Base-by-base conservation (phyloP, 345 rosid species). In the Hibiscus syriacus region DNA sequence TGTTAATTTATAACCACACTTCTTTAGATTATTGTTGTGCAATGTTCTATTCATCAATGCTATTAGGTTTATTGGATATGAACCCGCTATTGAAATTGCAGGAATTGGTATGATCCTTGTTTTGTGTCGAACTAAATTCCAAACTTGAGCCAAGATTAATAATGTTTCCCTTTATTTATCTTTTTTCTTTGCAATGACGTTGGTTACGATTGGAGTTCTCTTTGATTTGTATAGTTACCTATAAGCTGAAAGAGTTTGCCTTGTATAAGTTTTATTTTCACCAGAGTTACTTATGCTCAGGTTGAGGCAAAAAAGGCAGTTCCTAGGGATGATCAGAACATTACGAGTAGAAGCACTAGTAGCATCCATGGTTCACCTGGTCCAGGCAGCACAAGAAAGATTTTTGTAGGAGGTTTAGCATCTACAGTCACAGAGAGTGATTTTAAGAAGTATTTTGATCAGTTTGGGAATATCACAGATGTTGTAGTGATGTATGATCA, bases 281-380 rank as follows among this genome's bases (percentile, higher is more conserved):
- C 12, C 56, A 10, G 5, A 53, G 26, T 53, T 22, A 53, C 56
- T 22, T 22, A 23, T 20, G 27, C 9, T 23, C 56, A 53, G 56
- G 56, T 53, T 9, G 56, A 53, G 27, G 56, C 56, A 22, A 53
- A 53, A 53, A 53, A 23, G 56, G 56, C 56, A 7, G 56, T 53
- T 53, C 56, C 56, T 9, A 53, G 56, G 56, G 56, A 53, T 53
- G 56, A 53, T 26, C 56, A 53, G 56, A 53, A 22, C 56, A 11
- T 53, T 9, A 10, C 10, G 29, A 53, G 56, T 53, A 3, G 56
- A 23, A 53, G 56, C 29, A 53, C 56, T 53, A 53, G 56, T 53
- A 53, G 56, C 56, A 11, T 53, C 56, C 56, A 53, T 9, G 56
- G 56, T 22, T 53, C 56, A 53, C 56, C 56, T 53, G 56, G 56